phyloP scores from a whole-genome alignment of 345 rosid species.

The Ricinus communis region DNA sequence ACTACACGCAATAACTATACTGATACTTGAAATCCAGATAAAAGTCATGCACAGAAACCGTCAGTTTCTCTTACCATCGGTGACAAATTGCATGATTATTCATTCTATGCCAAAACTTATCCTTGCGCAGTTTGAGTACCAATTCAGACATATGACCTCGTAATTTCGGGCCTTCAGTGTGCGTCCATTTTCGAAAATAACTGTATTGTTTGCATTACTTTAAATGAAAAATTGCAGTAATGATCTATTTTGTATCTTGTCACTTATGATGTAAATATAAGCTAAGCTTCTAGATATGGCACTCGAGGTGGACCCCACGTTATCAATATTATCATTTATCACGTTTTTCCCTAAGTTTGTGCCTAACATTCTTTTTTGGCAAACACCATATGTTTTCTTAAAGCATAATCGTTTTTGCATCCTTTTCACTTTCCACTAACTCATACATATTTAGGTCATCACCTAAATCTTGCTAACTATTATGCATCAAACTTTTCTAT shows the following conservation, averaged over 20 bases:
- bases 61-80: neutral
- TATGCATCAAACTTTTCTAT: neutral
- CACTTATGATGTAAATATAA: neutral
- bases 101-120: slow-evolving; percentile 6
- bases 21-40: neutral
- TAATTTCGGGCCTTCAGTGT: neutral
- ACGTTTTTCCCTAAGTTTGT: neutral
- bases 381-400: neutral
- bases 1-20: neutral
- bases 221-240: too few relatives aligned
- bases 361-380: neutral
- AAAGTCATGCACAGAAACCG: neutral
- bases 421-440: neutral
- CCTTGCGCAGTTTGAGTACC: neutral
- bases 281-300: neutral
- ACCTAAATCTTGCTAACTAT: neutral
- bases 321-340: neutral
- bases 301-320: neutral
- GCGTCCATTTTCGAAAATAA: neutral
- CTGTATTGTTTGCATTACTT: too few relatives aligned
- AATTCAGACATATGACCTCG: too few relatives aligned
- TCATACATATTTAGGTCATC: neutral
- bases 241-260: neutral
- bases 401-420: neutral
- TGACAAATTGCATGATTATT: neutral